Base-by-base conservation (phyloP, 352 stramenopile species). In the Phytophthora pinifolia region DNA sequence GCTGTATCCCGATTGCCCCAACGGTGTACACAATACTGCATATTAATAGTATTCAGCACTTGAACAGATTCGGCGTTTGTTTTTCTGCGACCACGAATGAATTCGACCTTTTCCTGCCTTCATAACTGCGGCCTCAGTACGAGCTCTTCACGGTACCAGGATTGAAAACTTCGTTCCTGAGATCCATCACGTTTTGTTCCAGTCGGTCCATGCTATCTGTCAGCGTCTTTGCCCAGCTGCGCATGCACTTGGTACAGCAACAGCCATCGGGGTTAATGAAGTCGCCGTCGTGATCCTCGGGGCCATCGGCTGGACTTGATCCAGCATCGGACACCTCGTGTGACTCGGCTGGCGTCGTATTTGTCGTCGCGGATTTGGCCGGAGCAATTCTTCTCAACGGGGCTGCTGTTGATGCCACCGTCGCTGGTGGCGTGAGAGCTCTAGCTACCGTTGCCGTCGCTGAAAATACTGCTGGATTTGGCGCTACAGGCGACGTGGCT, bases 221-320 rank as follows among this genome's bases (percentile, higher is more conserved):
- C 31, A 71, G 35, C 22, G 38, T 66, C 27, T 56, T 64, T 13
- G 51, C 62, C 62, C 62, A 71, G 30, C 22, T 71, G 27, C 38
- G 62, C 57, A 67, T 71, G 37, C 62, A 71, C 15, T 63, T 67
- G 22, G 34, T 59, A 35, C 62, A 71, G 22, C 57, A 67, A 25
- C 62, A 71, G 15, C 58, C 62, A 10, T 71, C 58, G 0, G 32
- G 31, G 27, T 67, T 65, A 46, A 58, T 57, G 13, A 65, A 27
- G 22, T 71, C 58, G 13, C 58, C 58, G 52, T 67, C 58, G 43
- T 71, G 62, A 20, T 54, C 39, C 14, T 54, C 43, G 8, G 9
- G 29, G 1, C 49, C 39, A 4, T 57, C 22, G 14, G 32, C 36
- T 34, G 10, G 12, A 7, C 46, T 57, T 15, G 37, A 46, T 9